phyloP scores from a whole-genome alignment of 129 eudicot species.

The Lonicera japonica region DNA sequence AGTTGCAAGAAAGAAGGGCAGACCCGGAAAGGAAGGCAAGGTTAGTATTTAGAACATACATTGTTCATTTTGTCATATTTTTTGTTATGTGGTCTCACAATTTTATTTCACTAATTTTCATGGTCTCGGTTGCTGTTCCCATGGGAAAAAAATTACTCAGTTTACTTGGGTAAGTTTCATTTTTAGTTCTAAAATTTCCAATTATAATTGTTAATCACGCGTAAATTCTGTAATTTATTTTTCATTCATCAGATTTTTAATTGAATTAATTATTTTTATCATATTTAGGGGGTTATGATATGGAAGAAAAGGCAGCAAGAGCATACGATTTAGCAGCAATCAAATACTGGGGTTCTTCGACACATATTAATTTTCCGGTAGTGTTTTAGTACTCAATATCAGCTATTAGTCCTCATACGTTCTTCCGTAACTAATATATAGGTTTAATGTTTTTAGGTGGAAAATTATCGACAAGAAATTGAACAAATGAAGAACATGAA shows the following conservation, averaged over 20 bases:
- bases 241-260: not conserved
- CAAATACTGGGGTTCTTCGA: slow-evolving; percentile 94
- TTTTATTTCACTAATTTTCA: slow-evolving; percentile 13
- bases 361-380: slow-evolving; percentile 90
- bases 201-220: no score
- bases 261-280: not conserved
- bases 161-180: slow-evolving; percentile 54
- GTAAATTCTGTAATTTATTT: no score
- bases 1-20: slow-evolving; percentile 97
- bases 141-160: slow-evolving; percentile 23
- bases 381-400: not conserved
- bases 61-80: not conserved
- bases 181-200: not conserved
- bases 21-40: slow-evolving; percentile 93
- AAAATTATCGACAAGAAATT: slow-evolving; percentile 70
- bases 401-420: not conserved
- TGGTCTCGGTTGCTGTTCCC: slow-evolving; percentile 18
- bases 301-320: slow-evolving; percentile 97
- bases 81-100: slow-evolving; percentile 11
- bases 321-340: slow-evolving; percentile 93
- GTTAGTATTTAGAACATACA: slow-evolving; percentile 27
- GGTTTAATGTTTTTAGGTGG: slow-evolving; percentile 43
- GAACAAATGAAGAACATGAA: slow-evolving; percentile 92
- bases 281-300: slow-evolving; percentile 77
- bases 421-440: not conserved